Conservation (phyloP, 2,329 filamentous ascomycete genomes). For the Coniochaeta ligniaria region DNA sequence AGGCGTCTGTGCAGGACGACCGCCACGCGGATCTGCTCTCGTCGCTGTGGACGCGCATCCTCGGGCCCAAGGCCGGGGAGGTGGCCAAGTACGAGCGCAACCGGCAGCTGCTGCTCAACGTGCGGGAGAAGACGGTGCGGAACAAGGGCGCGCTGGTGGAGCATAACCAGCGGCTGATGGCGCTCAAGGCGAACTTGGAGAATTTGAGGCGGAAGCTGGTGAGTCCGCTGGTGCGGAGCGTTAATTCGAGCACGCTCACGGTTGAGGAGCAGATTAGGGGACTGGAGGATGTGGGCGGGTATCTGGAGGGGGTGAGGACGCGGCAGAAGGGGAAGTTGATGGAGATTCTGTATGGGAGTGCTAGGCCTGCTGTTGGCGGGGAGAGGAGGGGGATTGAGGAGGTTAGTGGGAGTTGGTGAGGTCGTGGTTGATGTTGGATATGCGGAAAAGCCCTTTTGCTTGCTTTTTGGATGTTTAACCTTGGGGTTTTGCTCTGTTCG, state of each 20-base stretch:
- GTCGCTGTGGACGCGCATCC: conserved; percentile 76
- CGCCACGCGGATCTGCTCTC: conserved; percentile 75
- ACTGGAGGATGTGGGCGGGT: conserved; percentile 69
- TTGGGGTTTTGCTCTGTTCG: too few relatives aligned
- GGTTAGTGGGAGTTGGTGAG: not conserved
- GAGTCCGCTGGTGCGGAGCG: conserved; percentile 69
- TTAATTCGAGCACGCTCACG: conserved; percentile 60
- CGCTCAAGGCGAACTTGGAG: conserved; percentile 81
- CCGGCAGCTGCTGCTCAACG: conserved; percentile 66
- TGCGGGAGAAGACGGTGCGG: conserved; percentile 74
- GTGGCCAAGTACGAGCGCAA: conserved; percentile 93
- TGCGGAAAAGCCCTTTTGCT: too few relatives aligned
- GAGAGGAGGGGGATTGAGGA: not conserved
- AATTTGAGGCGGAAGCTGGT: conserved; percentile 77
- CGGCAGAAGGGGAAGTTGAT: conserved; percentile 78
- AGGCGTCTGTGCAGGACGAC: conserved; percentile 73
- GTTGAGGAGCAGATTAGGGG: conserved; percentile 83
- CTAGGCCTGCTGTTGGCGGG: conserved; percentile 9
- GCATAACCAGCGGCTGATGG: conserved; percentile 77
- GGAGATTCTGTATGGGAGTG: conserved; percentile 65
- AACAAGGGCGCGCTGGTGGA: conserved; percentile 84
- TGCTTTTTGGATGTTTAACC: too few relatives aligned
- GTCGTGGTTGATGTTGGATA: not conserved
- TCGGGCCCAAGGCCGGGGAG: conserved; percentile 66
- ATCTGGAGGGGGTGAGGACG: conserved; percentile 68